Evolutionary conservation across 2,329 filamentous ascomycete genomes (phyloP).

Genomic region (Pseudocercospora crystallina): DNA sequence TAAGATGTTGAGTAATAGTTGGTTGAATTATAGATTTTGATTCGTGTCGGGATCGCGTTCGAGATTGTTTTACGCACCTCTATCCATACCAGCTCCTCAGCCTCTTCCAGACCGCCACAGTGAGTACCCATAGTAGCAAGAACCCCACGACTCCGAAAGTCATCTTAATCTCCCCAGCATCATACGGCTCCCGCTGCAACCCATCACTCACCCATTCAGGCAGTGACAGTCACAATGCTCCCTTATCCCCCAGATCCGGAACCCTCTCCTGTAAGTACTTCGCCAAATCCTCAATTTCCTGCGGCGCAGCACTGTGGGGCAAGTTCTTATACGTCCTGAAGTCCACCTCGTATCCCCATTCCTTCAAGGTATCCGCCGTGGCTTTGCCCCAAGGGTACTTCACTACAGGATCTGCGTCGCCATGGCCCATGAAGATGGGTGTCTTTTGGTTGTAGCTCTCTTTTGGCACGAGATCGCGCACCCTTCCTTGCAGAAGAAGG

Average conservation of each 20-base stretch:
- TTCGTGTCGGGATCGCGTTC: too few species aligned
- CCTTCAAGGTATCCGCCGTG: conserved; percentile 66
- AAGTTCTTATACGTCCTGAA: conserved; percentile 77
- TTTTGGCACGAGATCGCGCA: conserved; percentile 57
- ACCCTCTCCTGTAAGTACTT: conserved; percentile 56
- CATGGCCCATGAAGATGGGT: conserved; percentile 86
- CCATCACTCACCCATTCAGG: conserved; percentile 14
- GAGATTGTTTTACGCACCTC: too few species aligned
- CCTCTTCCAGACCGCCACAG: conserved; percentile 23
- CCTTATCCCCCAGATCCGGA: conserved; percentile 46
- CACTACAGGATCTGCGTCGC: conserved; percentile 74
- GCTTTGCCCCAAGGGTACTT: conserved; percentile 65
- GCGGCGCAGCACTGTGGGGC: conserved; percentile 70
- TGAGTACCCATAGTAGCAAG: conserved; percentile 29
- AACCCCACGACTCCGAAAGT: conserved; percentile 27
- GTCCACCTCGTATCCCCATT: conserved; percentile 69
- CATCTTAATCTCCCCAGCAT: conserved; percentile 31
- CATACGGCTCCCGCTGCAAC: conserved; percentile 28
- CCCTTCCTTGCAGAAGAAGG: conserved; percentile 67
- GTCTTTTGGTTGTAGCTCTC: conserved; percentile 58
- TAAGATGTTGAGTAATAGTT: too few species aligned
- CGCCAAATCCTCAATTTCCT: conserved; percentile 83
- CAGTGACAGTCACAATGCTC: conserved; percentile 35
- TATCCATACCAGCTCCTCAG: conserved; percentile 9
- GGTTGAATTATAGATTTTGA: too few species aligned